These are phyloP conservation scores for Plantago ovata DNA, from an alignment of 257 asterid genomes.

Conservation along the genomic window DNA sequence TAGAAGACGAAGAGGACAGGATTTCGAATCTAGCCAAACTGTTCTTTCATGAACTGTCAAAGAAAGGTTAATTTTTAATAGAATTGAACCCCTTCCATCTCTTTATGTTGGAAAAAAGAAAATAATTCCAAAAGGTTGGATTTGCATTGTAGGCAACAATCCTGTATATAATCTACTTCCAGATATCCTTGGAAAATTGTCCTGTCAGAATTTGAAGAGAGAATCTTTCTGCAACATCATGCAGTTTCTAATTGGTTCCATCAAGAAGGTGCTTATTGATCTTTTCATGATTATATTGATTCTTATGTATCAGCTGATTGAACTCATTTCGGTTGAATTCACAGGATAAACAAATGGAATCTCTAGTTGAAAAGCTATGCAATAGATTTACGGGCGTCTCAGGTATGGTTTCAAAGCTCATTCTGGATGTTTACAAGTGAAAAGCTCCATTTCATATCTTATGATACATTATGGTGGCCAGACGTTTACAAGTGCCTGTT, in stretches of 20 bases:
- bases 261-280: conserved; percentile 67
- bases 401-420: conserved; percentile 37
- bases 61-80: conserved; percentile 61
- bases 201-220: conserved; percentile 66
- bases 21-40: conserved; percentile 81
- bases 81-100: background rate
- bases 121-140: conserved; percentile 17
- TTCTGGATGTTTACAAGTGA: no score
- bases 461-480: no score
- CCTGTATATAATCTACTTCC: conserved; percentile 96
- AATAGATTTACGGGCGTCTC: conserved; percentile 84
- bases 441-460: no score
- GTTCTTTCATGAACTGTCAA: conserved; percentile 87
- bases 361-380: conserved; percentile 97
- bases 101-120: conserved; percentile 8
- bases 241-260: conserved; percentile 87
- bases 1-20: conserved; percentile 91
- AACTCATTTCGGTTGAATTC: conserved; percentile 25
- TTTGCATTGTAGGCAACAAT: conserved; percentile 68
- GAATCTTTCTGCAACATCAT: conserved; percentile 90
- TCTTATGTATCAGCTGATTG: conserved; percentile 11
- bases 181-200: conserved; percentile 87
- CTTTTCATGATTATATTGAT: conserved; percentile 2
- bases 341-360: conserved; percentile 98
- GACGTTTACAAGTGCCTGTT: no score